These are phyloP conservation scores for Pythium rhizo-oryzae DNA, from an alignment of 352 stramenopile genomes.

Conservation along the genomic window DNA sequence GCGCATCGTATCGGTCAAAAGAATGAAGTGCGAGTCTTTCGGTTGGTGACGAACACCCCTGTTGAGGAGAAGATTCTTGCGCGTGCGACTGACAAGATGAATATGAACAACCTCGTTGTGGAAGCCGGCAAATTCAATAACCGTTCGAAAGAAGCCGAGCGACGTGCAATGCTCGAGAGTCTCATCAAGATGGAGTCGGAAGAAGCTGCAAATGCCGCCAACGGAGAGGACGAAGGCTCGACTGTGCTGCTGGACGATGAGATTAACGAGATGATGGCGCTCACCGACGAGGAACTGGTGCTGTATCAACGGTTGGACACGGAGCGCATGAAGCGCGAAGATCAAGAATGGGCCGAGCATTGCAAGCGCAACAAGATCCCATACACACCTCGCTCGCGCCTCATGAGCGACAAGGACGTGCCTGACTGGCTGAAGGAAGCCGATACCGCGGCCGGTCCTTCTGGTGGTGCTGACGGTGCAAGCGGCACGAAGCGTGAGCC, in stretches of 20 bases:
- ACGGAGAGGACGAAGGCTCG: conserved; percentile 63
- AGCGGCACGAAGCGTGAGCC: conserved; percentile 47
- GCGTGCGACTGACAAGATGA: conserved; percentile 90
- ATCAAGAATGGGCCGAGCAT: conserved; percentile 65
- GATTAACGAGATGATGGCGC: conserved; percentile 90
- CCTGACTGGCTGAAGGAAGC: conserved; percentile 77
- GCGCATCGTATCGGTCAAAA: conserved; percentile 93
- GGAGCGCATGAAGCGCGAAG: conserved; percentile 64
- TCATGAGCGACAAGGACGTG: conserved; percentile 76
- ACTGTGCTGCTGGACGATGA: conserved; percentile 82
- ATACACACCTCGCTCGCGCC: conserved; percentile 46
- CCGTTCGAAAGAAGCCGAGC: conserved; percentile 83
- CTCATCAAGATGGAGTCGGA: conserved; percentile 90
- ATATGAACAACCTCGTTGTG: conserved; percentile 92
- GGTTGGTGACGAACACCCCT: conserved; percentile 83
- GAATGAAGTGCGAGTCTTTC: conserved; percentile 89
- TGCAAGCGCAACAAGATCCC: conserved; percentile 62
- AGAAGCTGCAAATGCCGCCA: conserved; percentile 66
- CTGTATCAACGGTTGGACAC: conserved; percentile 78
- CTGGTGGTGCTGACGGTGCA: background rate
- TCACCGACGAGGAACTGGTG: conserved; percentile 81
- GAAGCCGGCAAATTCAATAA: conserved; percentile 91
- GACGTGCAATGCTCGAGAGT: conserved; percentile 83
- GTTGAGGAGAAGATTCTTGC: conserved; percentile 90
- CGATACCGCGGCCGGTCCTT: conserved; percentile 29